Percentiles rank a stretch among this genome's conserved stretches.
Evolutionary conservation across 176 grass and related monocot species (phyloP).

Genomic region (Raddia guianensis): DNA sequence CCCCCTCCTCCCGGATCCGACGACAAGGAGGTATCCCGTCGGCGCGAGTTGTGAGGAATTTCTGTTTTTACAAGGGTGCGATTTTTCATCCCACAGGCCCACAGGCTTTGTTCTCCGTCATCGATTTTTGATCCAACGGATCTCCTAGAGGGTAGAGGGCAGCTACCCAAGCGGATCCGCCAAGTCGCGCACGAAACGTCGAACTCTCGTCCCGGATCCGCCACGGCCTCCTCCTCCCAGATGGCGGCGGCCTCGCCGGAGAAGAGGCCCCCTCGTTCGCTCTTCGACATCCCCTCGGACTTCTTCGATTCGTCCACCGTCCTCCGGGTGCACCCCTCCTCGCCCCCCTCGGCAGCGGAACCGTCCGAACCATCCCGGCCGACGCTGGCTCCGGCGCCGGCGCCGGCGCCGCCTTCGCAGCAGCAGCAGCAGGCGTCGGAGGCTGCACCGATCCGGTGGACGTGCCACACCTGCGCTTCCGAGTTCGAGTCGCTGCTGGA

Average conservation of each 20-base stretch:
- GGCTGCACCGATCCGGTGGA: conserved; percentile 61
- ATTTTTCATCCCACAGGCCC: too few relatives aligned
- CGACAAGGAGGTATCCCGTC: too few relatives aligned
- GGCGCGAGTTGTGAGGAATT: too few relatives aligned
- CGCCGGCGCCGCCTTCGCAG: conserved; percentile 25
- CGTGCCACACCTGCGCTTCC: conserved; percentile 75
- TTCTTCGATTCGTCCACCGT: conserved; percentile 69
- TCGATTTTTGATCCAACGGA: conserved; percentile 46
- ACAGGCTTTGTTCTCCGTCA: not conserved
- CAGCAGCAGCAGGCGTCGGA: conserved; percentile 30
- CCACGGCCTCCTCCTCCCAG: not conserved
- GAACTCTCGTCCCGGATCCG: conserved; percentile 4
- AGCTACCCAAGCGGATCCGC: not conserved
- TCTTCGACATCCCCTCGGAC: conserved; percentile 70
- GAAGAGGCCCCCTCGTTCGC: conserved; percentile 65
- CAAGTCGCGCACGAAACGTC: conserved; percentile 29
- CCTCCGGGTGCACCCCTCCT: conserved; percentile 48
- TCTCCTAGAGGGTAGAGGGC: not conserved
- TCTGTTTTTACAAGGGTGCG: too few relatives aligned
- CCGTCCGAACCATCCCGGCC: conserved; percentile 36
- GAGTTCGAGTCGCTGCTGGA: conserved; percentile 91
- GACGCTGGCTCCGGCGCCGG: not conserved
- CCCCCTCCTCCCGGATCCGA: too few relatives aligned
- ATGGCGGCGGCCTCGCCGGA: conserved; percentile 65
- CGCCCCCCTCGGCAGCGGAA: conserved; percentile 31